Base-by-base conservation (phyloP, 345 rosid genomes). In the Eucalyptus lansdowneana region DNA sequence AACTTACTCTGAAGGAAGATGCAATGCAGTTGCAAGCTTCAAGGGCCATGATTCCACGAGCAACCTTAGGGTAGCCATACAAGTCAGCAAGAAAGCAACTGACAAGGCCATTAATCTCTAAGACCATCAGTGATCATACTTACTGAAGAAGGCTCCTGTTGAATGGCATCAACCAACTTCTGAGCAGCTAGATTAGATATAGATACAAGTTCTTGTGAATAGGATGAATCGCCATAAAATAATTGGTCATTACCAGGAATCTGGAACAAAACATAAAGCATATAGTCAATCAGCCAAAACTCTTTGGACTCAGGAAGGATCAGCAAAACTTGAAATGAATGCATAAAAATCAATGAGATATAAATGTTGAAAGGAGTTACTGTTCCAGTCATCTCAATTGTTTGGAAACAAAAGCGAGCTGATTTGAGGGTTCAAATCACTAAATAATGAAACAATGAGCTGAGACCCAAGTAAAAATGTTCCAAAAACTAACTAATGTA, bases 21-120 rank as follows among this genome's bases (percentile, higher is more conserved):
- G 94, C 95, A 88, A 97, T 93, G 91, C 95, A 96, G 92, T 96
- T 96, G 94, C 98, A 96, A 91, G 99, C 96, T 93, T 96, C 99
- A 19, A 97, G 98, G 5, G 99, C 98, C 95, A 96, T 91, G 90
- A 89, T 92, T 91, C 99, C 99, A 37, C 96, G 95, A 87, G 91
- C 90, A 88, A 92, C 93, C 99, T 96, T 90, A n/a, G 87, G 90
- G 76, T 90, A 91, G 90, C 56, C 92, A 31, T 37, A 72, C 88
- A 89, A 86, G 87, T 91, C 86, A 90, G 90, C 76, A 90, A n/a
- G 83, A 13, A n/a, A n/a, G n/a, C 37, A 90, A 54, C 89, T 15
- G 8, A 14, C 31, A 31, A 8, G 25, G 80, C 19, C 50, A 49
- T 47, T 65, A 34, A 62, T 47, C 6, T 81, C 34, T 49, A 76